A percentile compares a stretch with the other conserved stretches of the same genome.
Conservation (phyloP, 441 rosid species). For the Gossypium laxum region DNA sequence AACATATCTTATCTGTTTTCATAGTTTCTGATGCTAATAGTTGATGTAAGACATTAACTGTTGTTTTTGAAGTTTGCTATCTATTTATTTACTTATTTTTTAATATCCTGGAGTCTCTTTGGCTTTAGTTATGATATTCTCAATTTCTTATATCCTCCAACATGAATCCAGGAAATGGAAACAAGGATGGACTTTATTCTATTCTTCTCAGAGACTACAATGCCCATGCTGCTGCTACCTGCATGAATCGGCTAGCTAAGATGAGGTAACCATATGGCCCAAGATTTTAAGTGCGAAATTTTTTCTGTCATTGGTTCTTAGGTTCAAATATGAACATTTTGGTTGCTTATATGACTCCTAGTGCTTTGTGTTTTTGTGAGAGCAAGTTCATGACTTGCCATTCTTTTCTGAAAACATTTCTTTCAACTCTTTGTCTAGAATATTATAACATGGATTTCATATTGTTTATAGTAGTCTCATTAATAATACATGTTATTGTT, state of each 20-base stretch:
- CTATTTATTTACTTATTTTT: background rate
- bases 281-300: background rate
- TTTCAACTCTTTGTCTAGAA: background rate
- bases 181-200: conserved; percentile 89
- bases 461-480: background rate
- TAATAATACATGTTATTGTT: background rate
- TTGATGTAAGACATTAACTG: background rate
- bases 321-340: background rate
- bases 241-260: conserved; percentile 97
- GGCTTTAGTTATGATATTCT: background rate
- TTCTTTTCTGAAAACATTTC: background rate
- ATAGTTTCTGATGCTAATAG: background rate
- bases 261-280: conserved; percentile 50
- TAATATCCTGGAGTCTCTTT: background rate
- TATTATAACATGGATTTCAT: background rate
- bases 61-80: background rate
- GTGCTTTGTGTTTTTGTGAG: background rate
- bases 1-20: background rate
- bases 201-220: conserved; percentile 85
- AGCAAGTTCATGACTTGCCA: background rate
- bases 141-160: conserved; percentile 13
- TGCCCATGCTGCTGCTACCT: conserved; percentile 83
- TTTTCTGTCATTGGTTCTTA: background rate
- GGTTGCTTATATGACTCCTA: background rate
- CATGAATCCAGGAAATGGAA: conserved; percentile 71